These are phyloP conservation scores for Lepidium campestre DNA, from an alignment of 441 rosid genomes.

Conservation along the genomic window DNA sequence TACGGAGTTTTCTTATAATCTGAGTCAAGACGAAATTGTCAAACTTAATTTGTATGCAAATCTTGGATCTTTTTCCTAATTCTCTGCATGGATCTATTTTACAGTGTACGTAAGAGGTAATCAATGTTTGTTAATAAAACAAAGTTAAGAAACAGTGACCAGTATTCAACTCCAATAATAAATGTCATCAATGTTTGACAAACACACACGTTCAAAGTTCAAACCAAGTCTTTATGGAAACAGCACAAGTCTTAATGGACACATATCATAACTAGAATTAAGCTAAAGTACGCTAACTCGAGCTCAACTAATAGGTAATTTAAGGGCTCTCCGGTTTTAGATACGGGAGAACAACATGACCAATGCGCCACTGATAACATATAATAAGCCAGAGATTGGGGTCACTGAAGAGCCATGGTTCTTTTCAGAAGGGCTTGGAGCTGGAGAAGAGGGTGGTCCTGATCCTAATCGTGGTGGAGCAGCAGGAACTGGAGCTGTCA, in stretches of 20 bases:
- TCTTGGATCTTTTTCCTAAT: not conserved
- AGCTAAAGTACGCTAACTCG: not conserved
- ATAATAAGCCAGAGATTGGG: conserved; percentile 10
- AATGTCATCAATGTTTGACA: not conserved
- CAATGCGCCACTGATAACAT: conserved; percentile 8
- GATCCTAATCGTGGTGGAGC: not conserved
- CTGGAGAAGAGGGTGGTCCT: not conserved
- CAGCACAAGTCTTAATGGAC: not conserved
- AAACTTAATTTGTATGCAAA: not conserved
- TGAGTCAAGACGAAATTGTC: not conserved
- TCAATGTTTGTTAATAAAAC: too few relatives aligned
- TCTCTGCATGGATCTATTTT: not conserved
- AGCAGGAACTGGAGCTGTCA: conserved; percentile 20
- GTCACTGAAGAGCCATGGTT: conserved; percentile 19
- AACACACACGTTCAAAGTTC: not conserved
- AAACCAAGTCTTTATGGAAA: conserved; percentile 7
- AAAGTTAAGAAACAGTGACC: not conserved
- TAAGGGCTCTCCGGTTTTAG: not conserved
- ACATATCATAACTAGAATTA: not conserved
- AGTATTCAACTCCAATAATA: not conserved
- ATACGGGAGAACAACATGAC: not conserved
- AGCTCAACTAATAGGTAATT: not conserved
- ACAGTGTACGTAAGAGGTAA: too few relatives aligned
- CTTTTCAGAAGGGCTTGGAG: conserved; percentile 14
- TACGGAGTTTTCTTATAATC: not conserved